A percentile compares a stretch with the other conserved stretches of the same genome.
Evolutionary conservation across 176 grass and related monocot species (phyloP).

Genomic region (Bonia amplexicaulis): DNA sequence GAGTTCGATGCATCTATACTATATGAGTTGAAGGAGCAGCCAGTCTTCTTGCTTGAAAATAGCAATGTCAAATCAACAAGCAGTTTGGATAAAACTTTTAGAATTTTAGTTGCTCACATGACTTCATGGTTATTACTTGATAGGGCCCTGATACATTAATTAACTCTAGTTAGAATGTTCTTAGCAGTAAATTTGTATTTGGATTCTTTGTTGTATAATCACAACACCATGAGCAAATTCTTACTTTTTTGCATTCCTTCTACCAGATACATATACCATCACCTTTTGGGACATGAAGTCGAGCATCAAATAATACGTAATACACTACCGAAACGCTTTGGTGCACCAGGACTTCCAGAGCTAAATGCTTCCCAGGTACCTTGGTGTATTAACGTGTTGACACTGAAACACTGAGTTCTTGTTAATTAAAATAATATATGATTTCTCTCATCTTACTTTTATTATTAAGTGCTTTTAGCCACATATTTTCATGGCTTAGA

Average conservation of each 20-base stretch:
- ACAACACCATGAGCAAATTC: background rate
- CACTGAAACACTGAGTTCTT: background rate
- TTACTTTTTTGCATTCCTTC: background rate
- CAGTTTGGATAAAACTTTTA: background rate
- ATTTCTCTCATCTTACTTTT: background rate
- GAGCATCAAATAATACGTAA: conserved; percentile 95
- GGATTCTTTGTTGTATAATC: background rate
- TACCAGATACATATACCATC: conserved; percentile 96
- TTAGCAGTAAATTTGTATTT: background rate
- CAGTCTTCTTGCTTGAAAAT: background rate
- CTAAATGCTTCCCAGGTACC: conserved; percentile 98
- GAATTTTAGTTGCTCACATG: background rate
- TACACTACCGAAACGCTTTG: conserved; percentile 81
- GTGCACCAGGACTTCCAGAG: conserved; percentile 95
- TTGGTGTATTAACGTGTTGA: background rate
- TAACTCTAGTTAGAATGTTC: background rate
- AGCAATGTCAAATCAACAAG: background rate
- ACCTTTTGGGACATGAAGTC: conserved; percentile 96
- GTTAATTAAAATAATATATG: background rate
- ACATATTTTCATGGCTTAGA: background rate
- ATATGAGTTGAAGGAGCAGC: background rate
- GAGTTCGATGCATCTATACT: conserved; percentile 35
- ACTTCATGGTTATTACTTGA: background rate
- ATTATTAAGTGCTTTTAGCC: background rate
- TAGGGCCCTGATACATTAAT: background rate